Conservation (phyloP, 495 filamentous ascomycete species). For the Hypoxylon perforatum region DNA sequence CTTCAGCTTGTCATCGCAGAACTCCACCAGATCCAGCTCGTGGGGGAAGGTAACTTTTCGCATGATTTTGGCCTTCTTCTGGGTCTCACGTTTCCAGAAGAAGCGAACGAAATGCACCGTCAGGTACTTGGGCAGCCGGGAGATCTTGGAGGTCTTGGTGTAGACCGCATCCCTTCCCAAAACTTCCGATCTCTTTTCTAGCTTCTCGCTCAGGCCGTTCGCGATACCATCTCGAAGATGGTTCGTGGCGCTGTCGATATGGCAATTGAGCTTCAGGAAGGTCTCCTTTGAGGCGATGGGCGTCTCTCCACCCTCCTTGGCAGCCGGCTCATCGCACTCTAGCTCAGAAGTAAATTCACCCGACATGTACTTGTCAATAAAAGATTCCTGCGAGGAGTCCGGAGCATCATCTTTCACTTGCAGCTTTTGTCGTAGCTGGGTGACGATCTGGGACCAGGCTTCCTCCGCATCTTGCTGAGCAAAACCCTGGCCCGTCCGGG, state of each 20-base stretch:
- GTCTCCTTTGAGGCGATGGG: constrained; percentile 71
- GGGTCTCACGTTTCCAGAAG: constrained; percentile 92
- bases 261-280: constrained; percentile 95
- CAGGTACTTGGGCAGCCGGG: constrained; percentile 91
- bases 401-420: constrained; percentile 67
- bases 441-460: constrained; percentile 95
- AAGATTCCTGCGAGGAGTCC: constrained; percentile 68
- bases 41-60: constrained; percentile 95
- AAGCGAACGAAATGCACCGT: constrained; percentile 98
- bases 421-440: constrained; percentile 83
- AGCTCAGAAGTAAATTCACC: constrained; percentile 81
- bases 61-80: constrained; percentile 99
- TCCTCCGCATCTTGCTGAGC: constrained; percentile 98
- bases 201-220: constrained; percentile 83
- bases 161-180: constrained; percentile 84
- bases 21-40: constrained; percentile 93
- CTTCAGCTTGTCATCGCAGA: constrained; percentile 89
- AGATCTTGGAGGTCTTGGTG: constrained; percentile 88
- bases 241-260: constrained; percentile 86
- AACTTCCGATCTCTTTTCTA: constrained; percentile 85
- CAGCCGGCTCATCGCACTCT: constrained; percentile 84
- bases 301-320: constrained; percentile 79
- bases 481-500: constrained; percentile 82
- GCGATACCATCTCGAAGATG: constrained; percentile 89
- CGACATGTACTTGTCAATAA: constrained; percentile 89